phyloP scores from a whole-genome alignment of 192 early-diverging fungal species.

The Backusella tarrabulga region DNA sequence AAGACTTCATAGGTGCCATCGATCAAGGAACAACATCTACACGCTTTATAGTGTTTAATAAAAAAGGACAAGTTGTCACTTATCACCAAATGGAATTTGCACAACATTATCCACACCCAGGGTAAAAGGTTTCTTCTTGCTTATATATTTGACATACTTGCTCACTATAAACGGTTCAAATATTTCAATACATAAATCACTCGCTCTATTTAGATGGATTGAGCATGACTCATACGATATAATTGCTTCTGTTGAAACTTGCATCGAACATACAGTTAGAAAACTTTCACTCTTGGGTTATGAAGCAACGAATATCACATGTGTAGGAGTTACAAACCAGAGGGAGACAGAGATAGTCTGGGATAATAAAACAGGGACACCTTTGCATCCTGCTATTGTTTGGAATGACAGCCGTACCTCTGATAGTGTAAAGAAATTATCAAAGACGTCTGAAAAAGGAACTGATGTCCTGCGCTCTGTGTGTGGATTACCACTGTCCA shows the following conservation, averaged over 20 bases:
- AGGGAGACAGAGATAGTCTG: constrained; percentile 90
- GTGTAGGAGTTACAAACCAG: constrained; percentile 93
- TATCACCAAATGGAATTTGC: constrained; percentile 77
- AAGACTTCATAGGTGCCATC: constrained; percentile 70
- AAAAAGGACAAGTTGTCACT: constrained; percentile 62
- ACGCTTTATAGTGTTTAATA: constrained; percentile 90
- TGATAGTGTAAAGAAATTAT: constrained; percentile 67
- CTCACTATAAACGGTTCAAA: background rate
- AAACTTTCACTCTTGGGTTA: constrained; percentile 63
- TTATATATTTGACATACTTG: background rate
- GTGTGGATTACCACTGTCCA: constrained; percentile 88
- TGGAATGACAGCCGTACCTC: constrained; percentile 89
- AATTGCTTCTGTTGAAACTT: constrained; percentile 61
- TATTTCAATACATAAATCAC: background rate
- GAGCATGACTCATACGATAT: constrained; percentile 86
- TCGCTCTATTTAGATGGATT: constrained; percentile 60
- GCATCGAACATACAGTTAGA: constrained; percentile 63
- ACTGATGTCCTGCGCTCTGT: constrained; percentile 43
- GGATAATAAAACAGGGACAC: constrained; percentile 77
- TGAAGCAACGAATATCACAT: constrained; percentile 49
- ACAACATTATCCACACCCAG: constrained; percentile 72
- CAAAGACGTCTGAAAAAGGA: constrained; percentile 40
- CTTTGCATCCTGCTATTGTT: constrained; percentile 83
- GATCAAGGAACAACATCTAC: constrained; percentile 92
- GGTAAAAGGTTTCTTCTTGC: constrained; percentile 35